These are phyloP conservation scores for Licmophora abbreviata DNA, from an alignment of 108 stramenopile genomes.

Conservation along the genomic window DNA sequence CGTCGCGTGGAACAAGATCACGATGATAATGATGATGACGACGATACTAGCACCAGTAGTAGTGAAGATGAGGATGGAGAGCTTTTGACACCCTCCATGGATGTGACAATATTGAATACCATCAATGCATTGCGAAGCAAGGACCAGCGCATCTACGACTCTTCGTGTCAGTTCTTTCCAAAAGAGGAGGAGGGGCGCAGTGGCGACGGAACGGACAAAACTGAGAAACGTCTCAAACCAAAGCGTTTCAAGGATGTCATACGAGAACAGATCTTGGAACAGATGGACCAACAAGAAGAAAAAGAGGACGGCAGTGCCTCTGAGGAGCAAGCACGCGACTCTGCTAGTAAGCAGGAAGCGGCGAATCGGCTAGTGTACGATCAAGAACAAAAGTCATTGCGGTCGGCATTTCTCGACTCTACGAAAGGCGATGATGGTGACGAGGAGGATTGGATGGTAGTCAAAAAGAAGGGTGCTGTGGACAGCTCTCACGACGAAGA, in stretches of 20 bases:
- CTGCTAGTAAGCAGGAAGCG: no score
- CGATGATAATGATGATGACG: conserved; percentile 31
- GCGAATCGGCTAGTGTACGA: conserved; percentile 78
- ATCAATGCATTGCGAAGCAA: conserved; percentile 67
- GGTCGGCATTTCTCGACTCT: conserved; percentile 67
- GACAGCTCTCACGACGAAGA: conserved; percentile 18
- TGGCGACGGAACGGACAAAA: conserved; percentile 18
- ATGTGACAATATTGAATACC: conserved; percentile 69
- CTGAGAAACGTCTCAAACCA: conserved; percentile 27
- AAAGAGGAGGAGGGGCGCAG: conserved; percentile 19
- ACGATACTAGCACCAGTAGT: conserved; percentile 30
- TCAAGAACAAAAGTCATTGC: conserved; percentile 80
- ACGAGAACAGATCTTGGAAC: conserved; percentile 89
- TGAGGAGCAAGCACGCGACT: conserved; percentile 14
- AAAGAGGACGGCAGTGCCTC: conserved; percentile 5
- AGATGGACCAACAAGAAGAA: conserved; percentile 53
- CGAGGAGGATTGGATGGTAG: conserved; percentile 37
- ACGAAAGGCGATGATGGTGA: conserved; percentile 31
- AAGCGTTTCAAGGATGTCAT: conserved; percentile 92
- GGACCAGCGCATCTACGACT: conserved; percentile 72
- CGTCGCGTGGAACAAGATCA: conserved; percentile 20
- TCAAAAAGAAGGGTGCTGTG: conserved; percentile 28
- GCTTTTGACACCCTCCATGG: conserved; percentile 55
- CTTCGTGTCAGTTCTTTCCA: conserved; percentile 49
- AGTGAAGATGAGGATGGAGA: conserved; percentile 71